Evolutionary conservation across 257 asterid species (phyloP).

Genomic region (Orobanche coerulescens): DNA sequence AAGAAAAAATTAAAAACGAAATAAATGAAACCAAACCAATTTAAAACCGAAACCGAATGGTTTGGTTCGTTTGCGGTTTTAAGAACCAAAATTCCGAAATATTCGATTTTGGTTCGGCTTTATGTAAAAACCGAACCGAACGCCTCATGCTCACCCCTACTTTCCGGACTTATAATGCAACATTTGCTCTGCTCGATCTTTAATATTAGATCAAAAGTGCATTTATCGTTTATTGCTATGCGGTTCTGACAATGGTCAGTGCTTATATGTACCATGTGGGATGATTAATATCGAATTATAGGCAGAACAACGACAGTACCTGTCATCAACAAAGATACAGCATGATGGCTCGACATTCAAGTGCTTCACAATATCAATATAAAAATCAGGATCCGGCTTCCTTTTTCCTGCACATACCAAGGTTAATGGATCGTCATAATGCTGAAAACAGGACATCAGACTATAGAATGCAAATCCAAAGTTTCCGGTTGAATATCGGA

Average conservation of each 20-base stretch:
- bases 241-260: neutral
- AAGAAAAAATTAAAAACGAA: too few relatives aligned
- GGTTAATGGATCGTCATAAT: conserved; percentile 8
- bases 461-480: neutral
- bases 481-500: neutral
- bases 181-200: too few relatives aligned
- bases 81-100: too few relatives aligned
- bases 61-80: too few relatives aligned
- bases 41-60: too few relatives aligned
- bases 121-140: too few relatives aligned
- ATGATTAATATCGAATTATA: neutral
- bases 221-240: too few relatives aligned
- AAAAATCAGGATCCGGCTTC: conserved; percentile 81
- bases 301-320: conserved; percentile 33
- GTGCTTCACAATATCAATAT: conserved; percentile 54
- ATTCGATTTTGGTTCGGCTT: too few relatives aligned
- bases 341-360: conserved; percentile 52
- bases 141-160: neutral
- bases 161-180: too few relatives aligned
- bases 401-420: conserved; percentile 59
- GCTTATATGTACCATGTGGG: neutral
- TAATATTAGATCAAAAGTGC: too few relatives aligned
- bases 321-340: conserved; percentile 82
- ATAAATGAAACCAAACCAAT: too few relatives aligned
- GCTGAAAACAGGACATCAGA: neutral